phyloP scores from a whole-genome alignment of 441 rosid genomes.

The Syzygium malaccense region DNA sequence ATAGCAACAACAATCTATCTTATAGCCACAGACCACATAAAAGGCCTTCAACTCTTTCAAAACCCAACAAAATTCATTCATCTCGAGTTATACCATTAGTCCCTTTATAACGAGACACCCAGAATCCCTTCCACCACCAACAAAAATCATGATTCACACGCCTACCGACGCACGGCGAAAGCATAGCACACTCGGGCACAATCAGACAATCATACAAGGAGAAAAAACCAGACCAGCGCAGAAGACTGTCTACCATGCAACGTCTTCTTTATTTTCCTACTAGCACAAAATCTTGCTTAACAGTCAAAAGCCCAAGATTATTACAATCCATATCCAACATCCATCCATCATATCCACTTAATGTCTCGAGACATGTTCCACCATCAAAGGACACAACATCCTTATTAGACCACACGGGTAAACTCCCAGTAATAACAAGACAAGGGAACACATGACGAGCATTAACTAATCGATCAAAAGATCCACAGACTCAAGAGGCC shows the following conservation, averaged over 20 bases:
- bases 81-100: not conserved
- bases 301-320: not conserved
- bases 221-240: not conserved
- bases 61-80: not conserved
- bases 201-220: not conserved
- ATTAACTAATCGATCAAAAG: not conserved
- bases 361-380: not conserved
- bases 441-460: not conserved
- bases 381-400: not conserved
- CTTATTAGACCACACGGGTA: not conserved
- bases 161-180: not conserved
- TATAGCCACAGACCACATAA: not conserved
- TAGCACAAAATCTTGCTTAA: not conserved
- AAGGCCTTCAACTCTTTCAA: not conserved
- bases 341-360: not conserved
- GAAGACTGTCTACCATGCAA: not conserved
- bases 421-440: not conserved
- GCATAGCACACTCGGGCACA: not conserved
- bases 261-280: not conserved
- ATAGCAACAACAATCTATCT: not conserved
- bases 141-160: not conserved
- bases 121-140: not conserved
- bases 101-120: not conserved
- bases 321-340: not conserved
- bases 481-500: constrained; percentile 11